Evolutionary conservation across 345 rosid genomes (phyloP).

Genomic region (Eucalyptus victrix): DNA sequence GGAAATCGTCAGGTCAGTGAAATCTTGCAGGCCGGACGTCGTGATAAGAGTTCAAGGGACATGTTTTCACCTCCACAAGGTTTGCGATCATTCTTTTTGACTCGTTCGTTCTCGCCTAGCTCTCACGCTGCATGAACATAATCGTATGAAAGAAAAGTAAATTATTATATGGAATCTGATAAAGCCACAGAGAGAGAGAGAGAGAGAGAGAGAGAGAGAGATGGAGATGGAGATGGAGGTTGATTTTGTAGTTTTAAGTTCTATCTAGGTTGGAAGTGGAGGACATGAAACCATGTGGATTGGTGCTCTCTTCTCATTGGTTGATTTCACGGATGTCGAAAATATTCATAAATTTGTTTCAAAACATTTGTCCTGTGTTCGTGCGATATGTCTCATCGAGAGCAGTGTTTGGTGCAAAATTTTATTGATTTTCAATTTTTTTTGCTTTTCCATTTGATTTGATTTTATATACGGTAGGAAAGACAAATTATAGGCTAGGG

Average conservation of each 20-base stretch:
- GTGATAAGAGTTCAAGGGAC: conserved; percentile 51
- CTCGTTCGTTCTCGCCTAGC: background rate
- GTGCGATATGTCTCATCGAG: background rate
- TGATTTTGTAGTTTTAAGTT: background rate
- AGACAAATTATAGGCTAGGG: background rate
- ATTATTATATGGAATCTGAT: background rate
- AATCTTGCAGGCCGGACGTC: conserved; percentile 29
- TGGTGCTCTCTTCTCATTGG: background rate
- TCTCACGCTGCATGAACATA: background rate
- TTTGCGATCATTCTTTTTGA: background rate
- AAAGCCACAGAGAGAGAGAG: background rate
- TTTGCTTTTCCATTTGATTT: background rate
- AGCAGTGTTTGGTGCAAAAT: background rate
- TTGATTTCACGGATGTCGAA: background rate
- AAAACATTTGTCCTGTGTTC: background rate
- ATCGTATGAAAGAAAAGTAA: background rate
- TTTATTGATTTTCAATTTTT: background rate
- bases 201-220: background rate
- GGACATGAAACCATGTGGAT: background rate
- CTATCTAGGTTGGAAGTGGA: background rate
- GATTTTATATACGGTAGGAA: background rate
- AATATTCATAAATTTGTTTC: background rate
- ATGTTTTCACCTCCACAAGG: conserved; percentile 73
- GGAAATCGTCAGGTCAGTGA: conserved; percentile 31
- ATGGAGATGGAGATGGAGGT: background rate